phyloP scores from a whole-genome alignment of 2,329 filamentous ascomycete genomes.

The Claviceps sp. region DNA sequence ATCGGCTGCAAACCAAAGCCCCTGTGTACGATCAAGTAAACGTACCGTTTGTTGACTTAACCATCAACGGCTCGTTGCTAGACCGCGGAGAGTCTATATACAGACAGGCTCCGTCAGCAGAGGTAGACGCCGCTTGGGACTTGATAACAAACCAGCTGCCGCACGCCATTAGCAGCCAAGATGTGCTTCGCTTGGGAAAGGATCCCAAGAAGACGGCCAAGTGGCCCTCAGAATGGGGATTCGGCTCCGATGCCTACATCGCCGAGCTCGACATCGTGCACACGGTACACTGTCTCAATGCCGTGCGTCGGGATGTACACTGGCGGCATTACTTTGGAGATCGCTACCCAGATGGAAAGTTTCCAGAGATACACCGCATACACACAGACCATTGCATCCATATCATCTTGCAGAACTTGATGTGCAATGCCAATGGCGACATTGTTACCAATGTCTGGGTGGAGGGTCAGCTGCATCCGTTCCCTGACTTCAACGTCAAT shows the following conservation, averaged over 20 bases:
- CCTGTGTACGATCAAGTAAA: neutral
- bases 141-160: neutral
- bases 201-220: slow-evolving; percentile 14
- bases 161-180: slow-evolving; percentile 12
- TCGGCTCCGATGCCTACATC: slow-evolving; percentile 19
- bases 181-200: slow-evolving; percentile 16
- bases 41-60: neutral
- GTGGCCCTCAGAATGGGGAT: slow-evolving; percentile 15
- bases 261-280: slow-evolving; percentile 18
- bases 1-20: neutral
- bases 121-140: slow-evolving; percentile 13
- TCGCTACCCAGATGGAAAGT: neutral
- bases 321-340: slow-evolving; percentile 5
- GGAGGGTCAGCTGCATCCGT: slow-evolving; percentile 5
- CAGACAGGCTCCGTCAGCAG: slow-evolving; percentile 8
- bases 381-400: slow-evolving; percentile 10
- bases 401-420: slow-evolving; percentile 8
- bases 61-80: neutral
- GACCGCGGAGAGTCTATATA: slow-evolving; percentile 5
- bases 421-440: slow-evolving; percentile 9
- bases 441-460: slow-evolving; percentile 9
- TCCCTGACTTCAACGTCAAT: slow-evolving; percentile 9
- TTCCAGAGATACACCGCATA: slow-evolving; percentile 7
- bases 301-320: slow-evolving; percentile 8
- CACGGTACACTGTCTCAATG: slow-evolving; percentile 12